Percentiles rank a stretch among this genome's conserved stretches.
Conservation (phyloP, 2,329 filamentous ascomycete species). For the Colletotrichum sp. region DNA sequence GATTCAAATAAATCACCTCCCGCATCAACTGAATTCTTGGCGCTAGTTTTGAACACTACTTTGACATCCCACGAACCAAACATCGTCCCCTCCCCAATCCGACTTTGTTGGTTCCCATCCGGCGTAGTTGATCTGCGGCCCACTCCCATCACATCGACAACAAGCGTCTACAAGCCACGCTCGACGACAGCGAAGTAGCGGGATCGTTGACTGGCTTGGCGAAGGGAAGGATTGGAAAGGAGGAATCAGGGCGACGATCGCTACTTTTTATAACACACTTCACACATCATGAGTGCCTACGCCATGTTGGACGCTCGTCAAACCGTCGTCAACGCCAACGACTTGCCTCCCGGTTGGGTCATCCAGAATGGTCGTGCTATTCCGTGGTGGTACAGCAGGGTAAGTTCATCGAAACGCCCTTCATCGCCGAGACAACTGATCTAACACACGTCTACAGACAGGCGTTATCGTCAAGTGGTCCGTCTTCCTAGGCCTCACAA, state of each 20-base stretch:
- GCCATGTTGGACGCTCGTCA: slow-evolving; percentile 12
- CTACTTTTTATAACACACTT: not conserved
- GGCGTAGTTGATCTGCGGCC: slow-evolving; percentile 18
- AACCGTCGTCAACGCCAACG: slow-evolving; percentile 8
- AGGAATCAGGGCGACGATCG: not conserved
- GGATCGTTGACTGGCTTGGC: not conserved
- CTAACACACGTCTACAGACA: slow-evolving; percentile 45
- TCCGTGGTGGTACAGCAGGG: slow-evolving; percentile 31
- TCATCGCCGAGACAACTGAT: not conserved
- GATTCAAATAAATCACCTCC: slow-evolving; percentile 12
- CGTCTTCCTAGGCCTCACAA: slow-evolving; percentile 67
- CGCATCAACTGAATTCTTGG: slow-evolving; percentile 1
- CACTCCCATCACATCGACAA: not conserved
- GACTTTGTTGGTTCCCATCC: not conserved
- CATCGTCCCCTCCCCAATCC: not conserved
- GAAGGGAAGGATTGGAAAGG: not conserved
- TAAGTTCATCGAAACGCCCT: not conserved
- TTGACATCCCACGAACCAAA: not conserved
- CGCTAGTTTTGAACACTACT: not conserved
- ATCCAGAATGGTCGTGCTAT: slow-evolving; percentile 26
- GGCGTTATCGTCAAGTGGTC: slow-evolving; percentile 74
- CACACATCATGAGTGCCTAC: slow-evolving; percentile 3
- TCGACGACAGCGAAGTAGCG: not conserved
- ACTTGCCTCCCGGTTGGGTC: slow-evolving; percentile 29
- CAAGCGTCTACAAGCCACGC: not conserved